Conservation (phyloP, 192 early-diverging fungal species). For the Umbelopsis sp. region DNA sequence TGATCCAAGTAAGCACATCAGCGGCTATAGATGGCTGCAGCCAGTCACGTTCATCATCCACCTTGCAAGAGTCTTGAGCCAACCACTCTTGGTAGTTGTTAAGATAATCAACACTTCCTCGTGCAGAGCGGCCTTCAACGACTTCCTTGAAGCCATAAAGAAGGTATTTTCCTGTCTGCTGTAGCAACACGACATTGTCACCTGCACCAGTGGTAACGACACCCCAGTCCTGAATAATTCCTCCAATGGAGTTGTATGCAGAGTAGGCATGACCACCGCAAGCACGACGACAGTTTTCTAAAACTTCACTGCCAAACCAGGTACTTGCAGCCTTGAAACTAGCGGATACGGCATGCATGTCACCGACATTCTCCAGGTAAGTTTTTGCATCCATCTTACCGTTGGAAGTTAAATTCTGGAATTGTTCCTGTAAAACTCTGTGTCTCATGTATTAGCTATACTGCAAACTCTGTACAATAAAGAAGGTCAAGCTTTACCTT, state of each 20-base stretch:
- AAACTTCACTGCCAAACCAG: slow-evolving; percentile 54
- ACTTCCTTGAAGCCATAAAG: slow-evolving; percentile 35
- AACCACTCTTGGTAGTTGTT: slow-evolving; percentile 43
- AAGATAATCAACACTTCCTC: slow-evolving; percentile 42
- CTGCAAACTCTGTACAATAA: neutral
- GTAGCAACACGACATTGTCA: slow-evolving; percentile 49
- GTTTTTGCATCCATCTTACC: slow-evolving; percentile 49
- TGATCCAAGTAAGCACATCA: slow-evolving; percentile 46
- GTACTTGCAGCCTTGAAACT: slow-evolving; percentile 54
- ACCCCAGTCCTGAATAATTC: slow-evolving; percentile 61
- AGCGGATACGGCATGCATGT: slow-evolving; percentile 62
- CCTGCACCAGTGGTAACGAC: slow-evolving; percentile 63
- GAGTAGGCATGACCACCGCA: slow-evolving; percentile 72
- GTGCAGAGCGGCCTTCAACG: slow-evolving; percentile 21
- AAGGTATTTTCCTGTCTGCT: slow-evolving; percentile 56
- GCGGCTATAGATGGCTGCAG: slow-evolving; percentile 39
- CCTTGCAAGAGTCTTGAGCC: slow-evolving; percentile 26
- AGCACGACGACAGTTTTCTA: slow-evolving; percentile 55
- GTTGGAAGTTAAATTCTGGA: slow-evolving; percentile 40
- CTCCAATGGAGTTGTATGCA: slow-evolving; percentile 65
- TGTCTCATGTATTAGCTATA: neutral
- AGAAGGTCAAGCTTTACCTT: slow-evolving; percentile 28
- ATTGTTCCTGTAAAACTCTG: slow-evolving; percentile 24
- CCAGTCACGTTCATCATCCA: slow-evolving; percentile 44
- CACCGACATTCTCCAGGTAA: slow-evolving; percentile 51